A percentile compares a stretch with the other conserved stretches of the same genome.
phyloP scores from a whole-genome alignment of 352 stramenopile genomes.

The Globisporangium recalcitrans region DNA sequence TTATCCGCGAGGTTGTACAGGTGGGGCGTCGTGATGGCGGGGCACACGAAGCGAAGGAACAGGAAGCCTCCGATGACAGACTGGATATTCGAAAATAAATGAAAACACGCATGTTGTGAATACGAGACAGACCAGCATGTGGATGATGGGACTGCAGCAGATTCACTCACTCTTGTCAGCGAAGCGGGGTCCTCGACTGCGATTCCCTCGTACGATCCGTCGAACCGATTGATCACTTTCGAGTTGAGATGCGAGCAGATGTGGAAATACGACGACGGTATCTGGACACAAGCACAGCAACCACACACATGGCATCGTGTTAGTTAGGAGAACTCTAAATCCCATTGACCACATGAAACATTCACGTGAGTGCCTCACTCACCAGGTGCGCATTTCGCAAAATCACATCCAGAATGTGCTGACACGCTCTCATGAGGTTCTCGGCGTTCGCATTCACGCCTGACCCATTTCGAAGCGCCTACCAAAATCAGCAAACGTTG shows the following conservation, averaged over 20 bases:
- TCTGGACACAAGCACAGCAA: constrained; percentile 22
- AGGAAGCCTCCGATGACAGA: constrained; percentile 85
- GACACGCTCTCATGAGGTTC: constrained; percentile 81
- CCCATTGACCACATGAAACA: background rate
- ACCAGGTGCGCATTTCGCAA: constrained; percentile 53
- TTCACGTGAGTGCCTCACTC: background rate
- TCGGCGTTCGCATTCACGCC: constrained; percentile 48
- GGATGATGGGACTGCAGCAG: background rate
- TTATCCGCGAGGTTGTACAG: constrained; percentile 78
- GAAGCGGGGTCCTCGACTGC: constrained; percentile 50
- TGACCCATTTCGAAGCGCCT: constrained; percentile 29
- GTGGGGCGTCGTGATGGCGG: constrained; percentile 83
- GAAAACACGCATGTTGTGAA: constrained; percentile 3
- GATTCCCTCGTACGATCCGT: constrained; percentile 51
- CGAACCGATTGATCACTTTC: constrained; percentile 67
- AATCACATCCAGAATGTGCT: constrained; percentile 81
- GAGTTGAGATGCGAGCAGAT: constrained; percentile 73
- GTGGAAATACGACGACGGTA: constrained; percentile 68
- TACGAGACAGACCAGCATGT: background rate
- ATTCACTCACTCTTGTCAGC: constrained; percentile 41
- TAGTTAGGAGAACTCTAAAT: no score
- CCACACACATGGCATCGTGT: background rate
- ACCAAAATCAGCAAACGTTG: background rate
- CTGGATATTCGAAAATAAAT: constrained; percentile 21
- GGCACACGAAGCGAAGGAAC: constrained; percentile 86